Conservation (phyloP, 805 yeast species). For the Wickerhamomyces silvicola region DNA sequence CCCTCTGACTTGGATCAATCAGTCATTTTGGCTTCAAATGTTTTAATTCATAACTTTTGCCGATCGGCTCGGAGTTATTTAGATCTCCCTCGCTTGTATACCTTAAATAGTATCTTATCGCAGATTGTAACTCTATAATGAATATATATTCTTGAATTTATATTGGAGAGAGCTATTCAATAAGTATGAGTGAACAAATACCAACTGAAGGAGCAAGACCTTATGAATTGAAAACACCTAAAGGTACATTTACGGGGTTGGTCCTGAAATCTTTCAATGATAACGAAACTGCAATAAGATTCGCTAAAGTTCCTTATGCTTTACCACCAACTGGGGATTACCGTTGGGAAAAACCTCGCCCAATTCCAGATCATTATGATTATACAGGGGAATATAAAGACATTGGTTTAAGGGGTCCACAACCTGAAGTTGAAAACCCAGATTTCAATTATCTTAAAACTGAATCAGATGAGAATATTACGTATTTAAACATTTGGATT, state of each 20-base stretch:
- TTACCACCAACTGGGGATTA: slow-evolving; percentile 25
- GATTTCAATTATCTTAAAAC: slow-evolving; percentile 14
- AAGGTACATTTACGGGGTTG: slow-evolving; percentile 26
- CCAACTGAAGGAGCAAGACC: slow-evolving; percentile 17
- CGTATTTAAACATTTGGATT: slow-evolving; percentile 31
- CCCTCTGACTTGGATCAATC: no score
- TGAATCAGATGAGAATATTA: slow-evolving; percentile 26
- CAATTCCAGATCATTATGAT: slow-evolving; percentile 28
- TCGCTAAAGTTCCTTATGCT: slow-evolving; percentile 29
- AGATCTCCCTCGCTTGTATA: no score
- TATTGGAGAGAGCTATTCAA: no score
- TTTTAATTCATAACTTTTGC: no score
- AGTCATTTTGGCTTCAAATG: no score
- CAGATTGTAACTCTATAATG: no score
- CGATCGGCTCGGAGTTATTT: no score
- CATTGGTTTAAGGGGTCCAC: slow-evolving; percentile 31
- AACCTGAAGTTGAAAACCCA: slow-evolving; percentile 28
- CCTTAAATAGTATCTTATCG: no score
- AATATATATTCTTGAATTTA: no score
- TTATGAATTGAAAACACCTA: slow-evolving; percentile 15
- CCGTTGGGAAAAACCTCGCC: slow-evolving; percentile 29
- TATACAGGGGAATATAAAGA: slow-evolving; percentile 33
- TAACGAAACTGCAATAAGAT: slow-evolving; percentile 21
- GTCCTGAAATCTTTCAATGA: slow-evolving; percentile 7
- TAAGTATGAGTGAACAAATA: slow-evolving; percentile 2